Evolutionary conservation across 2,329 filamentous ascomycete species (phyloP).

Genomic region (Fusarium concolor): DNA sequence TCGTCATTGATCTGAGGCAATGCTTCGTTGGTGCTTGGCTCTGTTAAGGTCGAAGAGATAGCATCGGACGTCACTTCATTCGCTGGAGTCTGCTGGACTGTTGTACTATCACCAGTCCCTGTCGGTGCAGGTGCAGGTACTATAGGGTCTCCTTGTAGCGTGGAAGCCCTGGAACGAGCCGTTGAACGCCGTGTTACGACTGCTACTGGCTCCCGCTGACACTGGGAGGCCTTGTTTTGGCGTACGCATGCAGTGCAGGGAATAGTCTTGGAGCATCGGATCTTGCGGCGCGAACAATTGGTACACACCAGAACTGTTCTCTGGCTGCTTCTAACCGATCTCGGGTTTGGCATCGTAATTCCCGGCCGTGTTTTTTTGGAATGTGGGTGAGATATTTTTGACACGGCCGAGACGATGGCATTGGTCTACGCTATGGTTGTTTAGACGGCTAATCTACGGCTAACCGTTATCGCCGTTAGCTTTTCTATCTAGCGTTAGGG

Average conservation of each 20-base stretch:
- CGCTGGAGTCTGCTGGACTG: fast-evolving
- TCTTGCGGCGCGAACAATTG: background rate
- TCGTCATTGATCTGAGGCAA: background rate
- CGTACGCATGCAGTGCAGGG: background rate
- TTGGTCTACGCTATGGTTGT: fast-evolving
- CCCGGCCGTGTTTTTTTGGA: background rate
- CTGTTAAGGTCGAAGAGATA: background rate
- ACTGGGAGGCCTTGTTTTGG: background rate
- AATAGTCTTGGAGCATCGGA: background rate
- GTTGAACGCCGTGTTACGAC: background rate
- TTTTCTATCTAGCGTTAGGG: no score
- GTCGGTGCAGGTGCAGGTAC: no score
- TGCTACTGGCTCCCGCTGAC: background rate
- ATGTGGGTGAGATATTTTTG: background rate
- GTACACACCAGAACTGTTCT: conserved; percentile 1
- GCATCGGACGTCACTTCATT: fast-evolving
- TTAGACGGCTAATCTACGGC: fast-evolving
- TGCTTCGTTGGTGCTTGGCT: fast-evolving
- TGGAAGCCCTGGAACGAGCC: background rate
- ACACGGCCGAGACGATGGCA: background rate
- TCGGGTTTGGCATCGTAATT: background rate
- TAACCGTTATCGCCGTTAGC: background rate
- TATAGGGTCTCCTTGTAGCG: background rate
- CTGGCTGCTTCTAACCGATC: background rate
- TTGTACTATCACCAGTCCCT: no score